Conservation (phyloP, 768 basidiomycete species). For the Filobasidium floriforme region DNA sequence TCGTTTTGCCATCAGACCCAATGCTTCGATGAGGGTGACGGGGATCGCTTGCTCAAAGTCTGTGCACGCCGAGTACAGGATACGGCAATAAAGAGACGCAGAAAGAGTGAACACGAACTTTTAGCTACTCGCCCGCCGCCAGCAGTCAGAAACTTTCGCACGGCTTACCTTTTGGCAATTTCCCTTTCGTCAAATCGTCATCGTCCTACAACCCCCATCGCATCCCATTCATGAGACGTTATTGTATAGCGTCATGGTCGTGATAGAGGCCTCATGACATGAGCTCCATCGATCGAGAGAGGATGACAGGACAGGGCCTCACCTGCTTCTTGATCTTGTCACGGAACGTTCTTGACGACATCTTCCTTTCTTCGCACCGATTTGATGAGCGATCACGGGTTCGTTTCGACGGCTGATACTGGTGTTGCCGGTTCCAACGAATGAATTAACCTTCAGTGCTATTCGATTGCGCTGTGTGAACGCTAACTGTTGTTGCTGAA, state of each 20-base stretch:
- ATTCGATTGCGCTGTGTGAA: too few relatives aligned
- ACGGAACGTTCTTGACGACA: not conserved
- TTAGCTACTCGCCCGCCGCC: too few relatives aligned
- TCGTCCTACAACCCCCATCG: not conserved
- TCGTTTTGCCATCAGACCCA: not conserved
- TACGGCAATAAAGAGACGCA: not conserved
- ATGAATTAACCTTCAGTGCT: too few relatives aligned
- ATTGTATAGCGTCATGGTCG: too few relatives aligned
- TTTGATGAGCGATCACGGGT: not conserved
- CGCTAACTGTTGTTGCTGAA: too few relatives aligned
- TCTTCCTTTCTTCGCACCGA: not conserved
- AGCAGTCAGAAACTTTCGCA: too few relatives aligned
- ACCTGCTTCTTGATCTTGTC: slow-evolving; percentile 12
- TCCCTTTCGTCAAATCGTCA: not conserved
- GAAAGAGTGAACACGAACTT: too few relatives aligned
- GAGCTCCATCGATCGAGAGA: not conserved
- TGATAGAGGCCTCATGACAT: too few relatives aligned
- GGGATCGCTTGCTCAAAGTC: not conserved
- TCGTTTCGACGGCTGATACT: too few relatives aligned
- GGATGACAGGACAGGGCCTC: not conserved
- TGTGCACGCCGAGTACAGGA: not conserved
- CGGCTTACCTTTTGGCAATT: slow-evolving; percentile 3
- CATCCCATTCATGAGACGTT: too few relatives aligned
- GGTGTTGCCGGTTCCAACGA: too few relatives aligned
- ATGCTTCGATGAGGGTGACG: not conserved